Evolutionary conservation across 495 filamentous ascomycete genomes (phyloP).

Genomic region (Tuber microsphaerosporum): DNA sequence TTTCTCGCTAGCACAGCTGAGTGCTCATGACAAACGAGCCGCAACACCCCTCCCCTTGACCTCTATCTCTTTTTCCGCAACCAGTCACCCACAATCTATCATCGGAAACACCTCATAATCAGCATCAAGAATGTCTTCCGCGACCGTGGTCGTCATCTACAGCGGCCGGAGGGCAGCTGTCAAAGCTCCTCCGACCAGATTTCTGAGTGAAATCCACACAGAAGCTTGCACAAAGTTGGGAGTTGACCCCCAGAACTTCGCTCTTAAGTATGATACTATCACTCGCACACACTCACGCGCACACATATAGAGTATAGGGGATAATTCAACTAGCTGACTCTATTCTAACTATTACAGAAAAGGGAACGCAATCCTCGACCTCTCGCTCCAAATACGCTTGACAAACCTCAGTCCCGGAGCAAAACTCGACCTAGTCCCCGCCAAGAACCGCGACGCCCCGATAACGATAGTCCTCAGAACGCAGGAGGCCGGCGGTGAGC

Average conservation of each 20-base stretch:
- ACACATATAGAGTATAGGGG: not conserved
- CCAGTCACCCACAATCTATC: not conserved
- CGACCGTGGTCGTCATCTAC: constrained; percentile 82
- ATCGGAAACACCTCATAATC: not conserved
- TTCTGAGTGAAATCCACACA: constrained; percentile 71
- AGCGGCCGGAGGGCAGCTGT: constrained; percentile 65
- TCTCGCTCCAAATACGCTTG: constrained; percentile 76
- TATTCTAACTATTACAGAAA: constrained; percentile 48
- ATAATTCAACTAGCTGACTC: constrained; percentile 25
- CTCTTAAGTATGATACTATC: constrained; percentile 59
- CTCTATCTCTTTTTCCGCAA: not conserved
- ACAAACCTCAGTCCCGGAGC: constrained; percentile 79
- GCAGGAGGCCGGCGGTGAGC: constrained; percentile 53
- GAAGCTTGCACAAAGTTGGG: constrained; percentile 79
- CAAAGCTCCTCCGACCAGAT: constrained; percentile 72
- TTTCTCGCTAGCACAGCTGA: not conserved
- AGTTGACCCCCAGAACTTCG: constrained; percentile 63
- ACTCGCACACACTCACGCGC: not conserved
- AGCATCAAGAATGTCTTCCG: constrained; percentile 56
- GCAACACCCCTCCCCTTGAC: not conserved
- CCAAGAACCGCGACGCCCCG: constrained; percentile 54
- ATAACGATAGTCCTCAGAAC: constrained; percentile 81
- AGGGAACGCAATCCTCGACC: constrained; percentile 73
- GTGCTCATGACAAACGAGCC: not conserved
- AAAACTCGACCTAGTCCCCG: constrained; percentile 75